Evolutionary conservation across 768 basidiomycete species (phyloP).

Genomic region (Calvatia gigantea): DNA sequence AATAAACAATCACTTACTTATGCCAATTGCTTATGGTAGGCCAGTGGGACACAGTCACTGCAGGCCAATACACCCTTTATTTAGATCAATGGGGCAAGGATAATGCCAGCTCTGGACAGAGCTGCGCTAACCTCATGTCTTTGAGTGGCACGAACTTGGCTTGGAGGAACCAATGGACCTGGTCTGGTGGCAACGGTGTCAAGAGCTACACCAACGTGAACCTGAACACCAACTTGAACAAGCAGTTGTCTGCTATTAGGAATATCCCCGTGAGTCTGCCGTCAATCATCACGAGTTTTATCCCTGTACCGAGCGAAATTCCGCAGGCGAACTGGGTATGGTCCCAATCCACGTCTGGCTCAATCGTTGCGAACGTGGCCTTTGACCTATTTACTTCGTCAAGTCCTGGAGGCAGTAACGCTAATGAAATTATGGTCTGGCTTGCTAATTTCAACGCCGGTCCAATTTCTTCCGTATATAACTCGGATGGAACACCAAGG

Average conservation of each 20-base stretch:
- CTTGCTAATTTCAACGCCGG: slow-evolving; percentile 53
- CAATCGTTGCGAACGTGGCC: slow-evolving; percentile 51
- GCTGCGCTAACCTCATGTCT: slow-evolving; percentile 46
- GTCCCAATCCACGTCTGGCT: slow-evolving; percentile 40
- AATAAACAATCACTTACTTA: not conserved
- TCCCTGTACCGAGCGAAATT: not conserved
- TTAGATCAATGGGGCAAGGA: slow-evolving; percentile 45
- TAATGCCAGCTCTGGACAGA: slow-evolving; percentile 42
- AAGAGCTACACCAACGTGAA: slow-evolving; percentile 64
- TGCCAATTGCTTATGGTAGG: slow-evolving; percentile 23
- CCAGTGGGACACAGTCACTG: slow-evolving; percentile 48
- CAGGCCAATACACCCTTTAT: slow-evolving; percentile 44
- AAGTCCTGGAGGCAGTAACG: slow-evolving; percentile 42
- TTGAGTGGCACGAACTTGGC: slow-evolving; percentile 36
- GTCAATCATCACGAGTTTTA: not conserved
- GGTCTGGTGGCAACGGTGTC: slow-evolving; percentile 48
- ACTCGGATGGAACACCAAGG: slow-evolving; percentile 39
- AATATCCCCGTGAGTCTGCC: slow-evolving; percentile 57
- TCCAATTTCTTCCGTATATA: slow-evolving; percentile 52
- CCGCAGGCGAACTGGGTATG: slow-evolving; percentile 55
- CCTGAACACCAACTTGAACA: slow-evolving; percentile 46
- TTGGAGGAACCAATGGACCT: slow-evolving; percentile 54
- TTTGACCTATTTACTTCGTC: slow-evolving; percentile 63
- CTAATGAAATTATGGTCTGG: slow-evolving; percentile 64
- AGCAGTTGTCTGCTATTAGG: slow-evolving; percentile 48